A percentile compares a stretch with the other conserved stretches of the same genome.
phyloP scores from a whole-genome alignment of 345 rosid genomes.

The Arabidopsis thaliana region DNA sequence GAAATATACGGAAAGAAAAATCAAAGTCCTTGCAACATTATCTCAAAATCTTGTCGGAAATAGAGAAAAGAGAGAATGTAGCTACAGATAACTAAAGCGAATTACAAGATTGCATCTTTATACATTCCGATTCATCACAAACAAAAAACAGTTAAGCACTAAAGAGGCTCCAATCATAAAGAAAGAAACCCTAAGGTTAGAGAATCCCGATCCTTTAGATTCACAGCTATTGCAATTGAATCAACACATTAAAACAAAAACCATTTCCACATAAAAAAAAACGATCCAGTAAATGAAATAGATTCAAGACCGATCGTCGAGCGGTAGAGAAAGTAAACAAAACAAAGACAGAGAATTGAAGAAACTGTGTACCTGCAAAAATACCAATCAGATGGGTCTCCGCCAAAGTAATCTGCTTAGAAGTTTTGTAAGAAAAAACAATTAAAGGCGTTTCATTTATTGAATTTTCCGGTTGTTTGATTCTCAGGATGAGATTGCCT shows the following conservation, averaged over 20 bases:
- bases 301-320: slow-evolving; percentile 32
- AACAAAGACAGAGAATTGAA: background rate
- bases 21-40: background rate
- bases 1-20: background rate
- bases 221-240: slow-evolving; percentile 6
- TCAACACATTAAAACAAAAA: background rate
- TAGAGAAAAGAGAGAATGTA: slow-evolving; percentile 8
- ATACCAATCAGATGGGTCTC: slow-evolving; percentile 14
- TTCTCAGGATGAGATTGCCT: slow-evolving; percentile 1
- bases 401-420: slow-evolving; percentile 20
- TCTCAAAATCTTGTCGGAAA: slow-evolving; percentile 10
- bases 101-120: background rate
- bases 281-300: slow-evolving; percentile 26
- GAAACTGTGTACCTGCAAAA: slow-evolving; percentile 19
- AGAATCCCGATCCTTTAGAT: slow-evolving; percentile 24
- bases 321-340: background rate
- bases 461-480: background rate
- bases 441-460: background rate
- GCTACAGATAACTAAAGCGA: slow-evolving; percentile 1
- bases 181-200: slow-evolving; percentile 20
- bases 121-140: slow-evolving; percentile 16
- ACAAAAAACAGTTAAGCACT: background rate
- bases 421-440: background rate
- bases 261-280: slow-evolving; percentile 5
- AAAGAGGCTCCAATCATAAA: background rate